Base-by-base conservation (phyloP, 176 grass and related monocot genomes). In the Neostapfia colusana region DNA sequence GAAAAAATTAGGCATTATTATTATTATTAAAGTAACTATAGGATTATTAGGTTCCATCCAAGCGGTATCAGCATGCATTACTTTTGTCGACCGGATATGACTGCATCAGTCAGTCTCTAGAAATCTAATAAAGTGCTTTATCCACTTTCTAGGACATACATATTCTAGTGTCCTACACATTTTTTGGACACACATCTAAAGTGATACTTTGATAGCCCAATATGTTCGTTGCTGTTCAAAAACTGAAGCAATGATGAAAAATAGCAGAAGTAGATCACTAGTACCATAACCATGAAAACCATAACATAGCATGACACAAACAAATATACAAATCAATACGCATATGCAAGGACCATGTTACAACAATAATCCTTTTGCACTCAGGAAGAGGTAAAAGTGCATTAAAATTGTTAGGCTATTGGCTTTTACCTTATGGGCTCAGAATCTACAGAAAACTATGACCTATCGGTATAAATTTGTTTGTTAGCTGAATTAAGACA, bases 381-480 rank as follows among this genome's bases (percentile, higher is more conserved):
- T 27, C 20, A 66, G 14, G 4, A 42, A 54, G 69, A 62, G 28
- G 51, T 25, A 48, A 28, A 50, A 50, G 41, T 61, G 49, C n/a
- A 42, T 12, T 8, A 54, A 74, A 43, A 51, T 65, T 8, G 34
- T 82, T 18, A 72, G 63, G 68, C 53, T 61, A 6, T 20, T 12
- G 57, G 51, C 26, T 51, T 24, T 16, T 70, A 70, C 75, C 16
- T 69, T 44, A 79, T 31, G 37, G 46, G 63, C 48, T 76, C 42
- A 17, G 41, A 12, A 27, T 13, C 28, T 58, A 27, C 48, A 59
- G 41, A 45, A 21, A 59, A 65, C 2, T 72, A 63, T 63, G 55
- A 15, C 31, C 45, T 51, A 72, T n/a, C 23, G 21, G 43, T 81
- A 39, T 51, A 63, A 8, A 25, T 63, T 45, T 26, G 9, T 25